Evolutionary conservation across 2,329 filamentous ascomycete species (phyloP).

Genomic region (Curvularia spicifera): DNA sequence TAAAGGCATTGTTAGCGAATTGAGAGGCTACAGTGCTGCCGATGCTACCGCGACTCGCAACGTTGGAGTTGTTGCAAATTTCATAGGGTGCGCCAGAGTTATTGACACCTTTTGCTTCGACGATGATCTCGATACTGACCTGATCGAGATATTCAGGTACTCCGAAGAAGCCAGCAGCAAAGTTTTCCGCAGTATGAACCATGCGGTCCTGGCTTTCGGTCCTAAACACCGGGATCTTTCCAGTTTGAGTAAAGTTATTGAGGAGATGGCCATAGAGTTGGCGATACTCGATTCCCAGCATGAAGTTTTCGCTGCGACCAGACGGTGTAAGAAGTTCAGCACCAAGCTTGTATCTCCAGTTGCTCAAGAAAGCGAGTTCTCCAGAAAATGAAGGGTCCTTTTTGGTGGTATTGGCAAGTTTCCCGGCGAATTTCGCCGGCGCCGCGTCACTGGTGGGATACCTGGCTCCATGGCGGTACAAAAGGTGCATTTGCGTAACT

Average conservation of each 20-base stretch:
- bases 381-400: constrained; percentile 32
- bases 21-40: constrained; percentile 31
- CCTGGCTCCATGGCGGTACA: constrained; percentile 42
- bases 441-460: constrained; percentile 39
- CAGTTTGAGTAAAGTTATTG: constrained; percentile 52
- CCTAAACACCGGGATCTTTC: constrained; percentile 50
- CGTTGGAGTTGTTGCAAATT: constrained; percentile 39
- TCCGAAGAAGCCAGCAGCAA: constrained; percentile 43
- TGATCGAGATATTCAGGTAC: constrained; percentile 39
- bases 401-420: constrained; percentile 37
- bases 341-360: constrained; percentile 42
- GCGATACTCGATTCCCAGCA: constrained; percentile 51
- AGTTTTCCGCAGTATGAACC: constrained; percentile 44
- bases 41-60: constrained; percentile 35
- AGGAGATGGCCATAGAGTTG: constrained; percentile 53
- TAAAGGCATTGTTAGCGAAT: constrained; percentile 39
- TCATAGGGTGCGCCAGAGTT: constrained; percentile 42
- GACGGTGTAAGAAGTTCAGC: constrained; percentile 42
- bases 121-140: constrained; percentile 41
- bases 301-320: constrained; percentile 49
- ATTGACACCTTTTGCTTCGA: constrained; percentile 34
- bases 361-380: constrained; percentile 34
- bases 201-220: constrained; percentile 43
- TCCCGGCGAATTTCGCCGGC: constrained; percentile 34
- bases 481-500: constrained; percentile 37